Evolutionary conservation across 306 rosid genomes (phyloP).

Genomic region (Cucurbita argyrosperma): DNA sequence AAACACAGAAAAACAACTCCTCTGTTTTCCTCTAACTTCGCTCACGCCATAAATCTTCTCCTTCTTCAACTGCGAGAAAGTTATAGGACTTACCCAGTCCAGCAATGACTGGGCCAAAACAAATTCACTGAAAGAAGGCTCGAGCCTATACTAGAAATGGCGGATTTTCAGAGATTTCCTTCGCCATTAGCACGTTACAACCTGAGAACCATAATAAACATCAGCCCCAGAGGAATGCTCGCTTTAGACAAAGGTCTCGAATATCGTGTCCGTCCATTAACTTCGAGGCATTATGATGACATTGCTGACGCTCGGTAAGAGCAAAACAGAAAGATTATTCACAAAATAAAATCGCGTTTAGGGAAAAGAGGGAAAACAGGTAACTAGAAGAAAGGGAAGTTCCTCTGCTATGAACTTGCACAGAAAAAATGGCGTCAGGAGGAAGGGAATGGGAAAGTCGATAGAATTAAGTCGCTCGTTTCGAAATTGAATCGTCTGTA

Average conservation of each 20-base stretch:
- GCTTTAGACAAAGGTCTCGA: constrained; percentile 12
- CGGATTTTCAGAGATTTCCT: constrained; percentile 9
- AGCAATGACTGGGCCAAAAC: constrained; percentile 1
- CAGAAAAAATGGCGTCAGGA: constrained; percentile 19
- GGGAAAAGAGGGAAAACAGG: neutral
- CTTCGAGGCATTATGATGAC: constrained; percentile 16
- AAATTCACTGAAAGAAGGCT: neutral
- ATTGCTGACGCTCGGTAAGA: constrained; percentile 8
- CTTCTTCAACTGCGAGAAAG: neutral
- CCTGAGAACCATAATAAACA: constrained; percentile 15
- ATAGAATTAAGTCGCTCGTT: neutral
- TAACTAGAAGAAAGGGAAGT: neutral
- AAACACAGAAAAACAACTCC: neutral
- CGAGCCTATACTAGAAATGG: constrained; percentile 14
- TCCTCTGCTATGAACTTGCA: constrained; percentile 7
- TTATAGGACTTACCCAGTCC: neutral
- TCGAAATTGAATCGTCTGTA: neutral
- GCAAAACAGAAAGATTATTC: neutral
- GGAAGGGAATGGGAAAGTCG: neutral
- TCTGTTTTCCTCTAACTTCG: neutral
- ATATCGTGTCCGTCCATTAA: constrained; percentile 16
- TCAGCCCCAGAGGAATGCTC: constrained; percentile 3
- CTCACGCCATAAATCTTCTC: neutral
- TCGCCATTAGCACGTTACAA: constrained; percentile 8
- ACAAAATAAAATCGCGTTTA: neutral